These are phyloP conservation scores for Venturiaceae sp. DNA, from an alignment of 2,329 filamentous ascomycete genomes.

Conservation along the genomic window DNA sequence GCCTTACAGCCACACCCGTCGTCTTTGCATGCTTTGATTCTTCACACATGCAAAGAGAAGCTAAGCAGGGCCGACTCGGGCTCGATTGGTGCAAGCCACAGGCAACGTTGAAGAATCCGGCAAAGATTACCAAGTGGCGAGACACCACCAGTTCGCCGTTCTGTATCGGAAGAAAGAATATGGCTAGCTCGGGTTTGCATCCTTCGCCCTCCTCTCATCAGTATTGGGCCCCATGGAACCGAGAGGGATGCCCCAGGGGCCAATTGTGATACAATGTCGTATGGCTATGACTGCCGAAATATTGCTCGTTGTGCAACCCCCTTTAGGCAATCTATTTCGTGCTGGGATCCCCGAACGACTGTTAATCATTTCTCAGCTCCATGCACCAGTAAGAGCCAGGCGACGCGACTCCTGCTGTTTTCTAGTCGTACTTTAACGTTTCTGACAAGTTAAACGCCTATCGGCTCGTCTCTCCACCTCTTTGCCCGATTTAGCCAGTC, in stretches of 20 bases:
- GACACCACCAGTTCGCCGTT: background rate
- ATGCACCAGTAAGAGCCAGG: background rate
- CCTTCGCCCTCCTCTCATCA: background rate
- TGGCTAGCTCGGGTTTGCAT: background rate
- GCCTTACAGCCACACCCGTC: background rate
- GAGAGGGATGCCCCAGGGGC: background rate
- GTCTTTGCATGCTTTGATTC: background rate
- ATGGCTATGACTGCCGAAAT: background rate
- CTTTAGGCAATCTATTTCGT: background rate
- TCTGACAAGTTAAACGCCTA: background rate
- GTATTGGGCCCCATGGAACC: background rate
- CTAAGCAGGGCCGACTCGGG: background rate
- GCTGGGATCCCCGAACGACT: background rate
- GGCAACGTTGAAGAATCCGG: background rate
- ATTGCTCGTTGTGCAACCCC: background rate
- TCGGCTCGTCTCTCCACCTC: background rate
- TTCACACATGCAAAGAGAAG: background rate
- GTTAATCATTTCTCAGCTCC: background rate
- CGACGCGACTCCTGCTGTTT: background rate
- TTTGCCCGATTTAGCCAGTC: conserved; percentile 2
- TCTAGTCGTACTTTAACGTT: background rate
- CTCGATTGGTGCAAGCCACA: background rate
- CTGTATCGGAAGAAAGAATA: background rate
- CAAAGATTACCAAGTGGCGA: background rate
- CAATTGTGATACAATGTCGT: background rate